These are phyloP conservation scores for Ceratocystis smalleyi DNA, from an alignment of 2,329 filamentous ascomycete genomes.

Conservation along the genomic window DNA sequence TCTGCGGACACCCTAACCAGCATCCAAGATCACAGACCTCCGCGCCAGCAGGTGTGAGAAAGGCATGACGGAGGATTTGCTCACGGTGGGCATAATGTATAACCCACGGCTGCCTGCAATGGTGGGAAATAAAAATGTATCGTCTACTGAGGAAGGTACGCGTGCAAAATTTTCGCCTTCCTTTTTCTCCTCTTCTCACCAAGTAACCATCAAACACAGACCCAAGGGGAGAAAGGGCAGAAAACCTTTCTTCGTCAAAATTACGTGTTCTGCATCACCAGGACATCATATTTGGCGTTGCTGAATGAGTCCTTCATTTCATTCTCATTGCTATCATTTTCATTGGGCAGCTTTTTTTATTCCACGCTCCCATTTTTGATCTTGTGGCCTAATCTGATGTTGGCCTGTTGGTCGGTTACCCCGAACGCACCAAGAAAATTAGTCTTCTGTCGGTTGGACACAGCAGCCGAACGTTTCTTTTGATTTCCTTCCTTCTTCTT, in stretches of 20 bases:
- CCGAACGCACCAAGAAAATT: not conserved
- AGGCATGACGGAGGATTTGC: too few relatives aligned
- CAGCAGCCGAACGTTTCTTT: not conserved
- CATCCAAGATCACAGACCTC: too few relatives aligned
- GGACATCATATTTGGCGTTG: too few relatives aligned
- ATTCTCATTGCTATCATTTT: not conserved
- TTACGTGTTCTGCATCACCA: not conserved
- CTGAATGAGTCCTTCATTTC: not conserved
- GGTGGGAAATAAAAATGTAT: not conserved
- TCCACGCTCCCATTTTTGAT: not conserved
- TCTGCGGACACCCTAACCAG: not conserved
- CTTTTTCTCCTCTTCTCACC: not conserved
- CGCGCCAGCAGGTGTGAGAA: too few relatives aligned
- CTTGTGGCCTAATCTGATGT: constrained; percentile 1
- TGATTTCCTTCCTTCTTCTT: not conserved
- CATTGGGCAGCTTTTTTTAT: not conserved
- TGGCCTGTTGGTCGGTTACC: not conserved
- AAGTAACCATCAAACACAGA: not conserved
- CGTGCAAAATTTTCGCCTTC: not conserved
- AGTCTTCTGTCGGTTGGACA: not conserved
- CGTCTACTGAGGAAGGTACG: not conserved
- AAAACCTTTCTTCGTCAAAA: not conserved
- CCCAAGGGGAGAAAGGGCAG: not conserved
- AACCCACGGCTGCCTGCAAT: not conserved
- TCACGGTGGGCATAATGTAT: not conserved